Evolutionary conservation across 441 rosid species (phyloP).

Genomic region (Omphalea diandra): DNA sequence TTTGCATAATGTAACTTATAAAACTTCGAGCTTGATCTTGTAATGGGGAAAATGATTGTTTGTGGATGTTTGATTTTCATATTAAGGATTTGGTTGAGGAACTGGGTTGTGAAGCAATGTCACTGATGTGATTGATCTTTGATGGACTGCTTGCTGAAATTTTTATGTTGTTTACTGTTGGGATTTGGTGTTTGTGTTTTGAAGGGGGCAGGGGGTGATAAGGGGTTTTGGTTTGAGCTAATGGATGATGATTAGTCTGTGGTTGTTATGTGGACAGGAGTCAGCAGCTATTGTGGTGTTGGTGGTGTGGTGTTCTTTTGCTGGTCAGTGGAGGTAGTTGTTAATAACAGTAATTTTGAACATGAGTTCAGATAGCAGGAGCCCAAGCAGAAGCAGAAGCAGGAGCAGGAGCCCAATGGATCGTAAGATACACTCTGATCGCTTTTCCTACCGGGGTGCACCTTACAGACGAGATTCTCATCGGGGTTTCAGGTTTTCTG

Average conservation of each 20-base stretch:
- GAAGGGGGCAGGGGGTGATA: conserved; percentile 47
- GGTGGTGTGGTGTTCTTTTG: conserved; percentile 40
- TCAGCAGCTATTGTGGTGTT: conserved; percentile 46
- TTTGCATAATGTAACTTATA: conserved; percentile 21
- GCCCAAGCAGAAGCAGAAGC: conserved; percentile 48
- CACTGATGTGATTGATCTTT: conserved; percentile 29
- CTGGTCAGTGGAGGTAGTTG: conserved; percentile 46
- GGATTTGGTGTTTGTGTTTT: conserved; percentile 49
- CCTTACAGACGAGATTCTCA: conserved; percentile 77
- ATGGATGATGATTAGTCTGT: conserved; percentile 63
- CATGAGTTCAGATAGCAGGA: conserved; percentile 76
- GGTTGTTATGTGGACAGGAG: conserved; percentile 74
- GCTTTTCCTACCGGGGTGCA: conserved; percentile 78
- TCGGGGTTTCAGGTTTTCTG: conserved; percentile 80
- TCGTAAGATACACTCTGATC: conserved; percentile 82
- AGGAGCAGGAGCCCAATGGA: conserved; percentile 82
- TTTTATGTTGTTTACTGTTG: conserved; percentile 40
- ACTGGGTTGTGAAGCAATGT: conserved; percentile 19
- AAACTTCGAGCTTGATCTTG: conserved; percentile 15
- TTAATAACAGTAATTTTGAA: conserved; percentile 39
- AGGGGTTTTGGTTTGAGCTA: conserved; percentile 45
- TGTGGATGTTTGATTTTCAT: conserved; percentile 29
- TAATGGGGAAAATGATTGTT: conserved; percentile 28
- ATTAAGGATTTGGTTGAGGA: conserved; percentile 37
- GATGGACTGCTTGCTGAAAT: conserved; percentile 45